A percentile compares a stretch with the other conserved stretches of the same genome.
phyloP scores from a whole-genome alignment of 345 rosid species.

The Hibiscus trionum region DNA sequence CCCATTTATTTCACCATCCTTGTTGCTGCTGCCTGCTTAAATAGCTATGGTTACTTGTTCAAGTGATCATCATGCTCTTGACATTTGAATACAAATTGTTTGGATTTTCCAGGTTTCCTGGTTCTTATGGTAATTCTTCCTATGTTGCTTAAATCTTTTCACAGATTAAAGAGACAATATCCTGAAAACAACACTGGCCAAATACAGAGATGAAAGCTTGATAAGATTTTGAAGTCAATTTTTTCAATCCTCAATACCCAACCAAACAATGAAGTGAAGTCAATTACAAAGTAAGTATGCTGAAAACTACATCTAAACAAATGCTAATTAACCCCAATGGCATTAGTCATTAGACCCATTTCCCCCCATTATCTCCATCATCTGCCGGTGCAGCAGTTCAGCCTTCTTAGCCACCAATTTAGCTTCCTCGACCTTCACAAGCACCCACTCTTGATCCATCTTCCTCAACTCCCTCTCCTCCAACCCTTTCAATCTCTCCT shows the following conservation, averaged over 20 bases:
- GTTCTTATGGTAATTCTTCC: too few species aligned
- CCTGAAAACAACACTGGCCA: too few species aligned
- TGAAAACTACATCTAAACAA: too few species aligned
- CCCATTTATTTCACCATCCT: background rate
- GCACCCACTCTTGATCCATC: conserved; percentile 8
- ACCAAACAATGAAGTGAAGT: too few species aligned
- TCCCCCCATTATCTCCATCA: conserved; percentile 4
- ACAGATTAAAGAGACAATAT: too few species aligned
- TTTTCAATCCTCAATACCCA: too few species aligned
- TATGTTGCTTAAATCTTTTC: too few species aligned
- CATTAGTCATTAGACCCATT: background rate
- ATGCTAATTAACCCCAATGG: too few species aligned
- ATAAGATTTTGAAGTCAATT: too few species aligned
- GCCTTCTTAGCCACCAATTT: conserved; percentile 12
- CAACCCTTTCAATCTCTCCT: background rate
- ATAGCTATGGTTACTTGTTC: background rate
- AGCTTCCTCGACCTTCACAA: conserved; percentile 11
- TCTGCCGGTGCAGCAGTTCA: conserved; percentile 3
- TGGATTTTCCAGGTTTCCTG: background rate
- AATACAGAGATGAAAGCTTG: too few species aligned
- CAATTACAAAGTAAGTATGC: too few species aligned
- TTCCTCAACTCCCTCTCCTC: background rate
- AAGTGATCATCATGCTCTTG: background rate
- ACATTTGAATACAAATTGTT: background rate
- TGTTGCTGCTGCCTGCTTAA: background rate